Conservation (phyloP, 129 eudicot genomes). For the Flaveria ramosissima region DNA sequence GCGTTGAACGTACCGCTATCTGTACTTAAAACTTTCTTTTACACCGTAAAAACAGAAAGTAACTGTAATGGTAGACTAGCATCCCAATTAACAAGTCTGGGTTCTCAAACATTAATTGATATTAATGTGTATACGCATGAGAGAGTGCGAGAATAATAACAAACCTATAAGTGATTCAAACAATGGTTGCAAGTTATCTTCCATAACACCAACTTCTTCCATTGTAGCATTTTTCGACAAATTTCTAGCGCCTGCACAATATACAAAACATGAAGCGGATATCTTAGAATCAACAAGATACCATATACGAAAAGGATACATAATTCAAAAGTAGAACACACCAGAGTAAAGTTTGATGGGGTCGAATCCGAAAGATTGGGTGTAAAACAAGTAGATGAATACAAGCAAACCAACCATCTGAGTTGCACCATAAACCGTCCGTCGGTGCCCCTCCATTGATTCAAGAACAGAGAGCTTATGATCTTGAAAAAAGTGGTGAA, state of each 20-base stretch:
- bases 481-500: constrained; percentile 1
- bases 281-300: background rate
- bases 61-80: no score
- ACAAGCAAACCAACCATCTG: constrained; percentile 24
- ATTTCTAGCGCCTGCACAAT: constrained; percentile 13
- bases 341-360: constrained; percentile 31
- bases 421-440: constrained; percentile 38
- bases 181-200: constrained; percentile 18
- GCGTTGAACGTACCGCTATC: no score
- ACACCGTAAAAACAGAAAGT: background rate
- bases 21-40: background rate
- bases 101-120: background rate
- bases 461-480: constrained; percentile 16
- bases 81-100: background rate
- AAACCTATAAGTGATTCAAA: constrained; percentile 34
- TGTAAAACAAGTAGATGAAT: constrained; percentile 37
- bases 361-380: constrained; percentile 33
- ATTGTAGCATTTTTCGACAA: constrained; percentile 17
- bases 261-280: background rate
- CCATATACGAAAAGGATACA: background rate
- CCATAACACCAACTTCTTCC: constrained; percentile 11
- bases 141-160: constrained; percentile 6
- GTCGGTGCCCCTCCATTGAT: constrained; percentile 23
- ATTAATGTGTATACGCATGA: background rate
- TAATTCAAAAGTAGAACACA: constrained; percentile 12